Evolutionary conservation across 2,329 filamentous ascomycete species (phyloP), one percentile per base, ranked within the genome.

Genomic region (Trichoderma lentiforme): DNA sequence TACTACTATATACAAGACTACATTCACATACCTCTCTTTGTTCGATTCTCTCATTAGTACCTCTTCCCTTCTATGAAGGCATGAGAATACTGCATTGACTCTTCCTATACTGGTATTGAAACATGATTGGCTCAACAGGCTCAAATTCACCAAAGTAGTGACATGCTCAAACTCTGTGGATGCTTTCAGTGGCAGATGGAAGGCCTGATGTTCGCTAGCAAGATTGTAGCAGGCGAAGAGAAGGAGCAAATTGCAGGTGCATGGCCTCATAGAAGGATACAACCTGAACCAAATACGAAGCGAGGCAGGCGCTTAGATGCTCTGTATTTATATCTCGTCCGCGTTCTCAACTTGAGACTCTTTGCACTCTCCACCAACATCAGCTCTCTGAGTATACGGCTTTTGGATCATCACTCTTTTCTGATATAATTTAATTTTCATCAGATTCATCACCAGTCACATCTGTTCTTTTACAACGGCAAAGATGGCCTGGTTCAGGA

Each of bases 401-500:
- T 62, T 43, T 70, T 21, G 36, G 39, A 53, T n/a, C 56, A 69
- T 36, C 21, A 28, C 8, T 70, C 60, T 39, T n/a, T n/a, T 62
- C 12, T 28, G 36, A 11, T 11, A 53, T 61, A 18, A 11, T 34
- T 53, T 32, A 28, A 18, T 18, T 32, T 8, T 12, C n/a, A 36
- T 12, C 47, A 53, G 28, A 36, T 28, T 26, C 30, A 18, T 21
- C 6, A 34, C 18, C 9, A 2, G 21, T 58, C 18, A 70, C 39
- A 28, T 9, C 5, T 53, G 8, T 57, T 61, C n/a, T 18, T 26
- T 18, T 3, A 51, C 15, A 43, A 15, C 26, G 39, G 14, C 26
- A 69, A 69, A 28, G 15, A 70, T 71, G 69, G 61, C 24, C 24
- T 71, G 60, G 69, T 26, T 63, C 47, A 76, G 74, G 61, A 74